Conservation (phyloP, 495 filamentous ascomycete genomes). For the Stereocaulon alpinum region DNA sequence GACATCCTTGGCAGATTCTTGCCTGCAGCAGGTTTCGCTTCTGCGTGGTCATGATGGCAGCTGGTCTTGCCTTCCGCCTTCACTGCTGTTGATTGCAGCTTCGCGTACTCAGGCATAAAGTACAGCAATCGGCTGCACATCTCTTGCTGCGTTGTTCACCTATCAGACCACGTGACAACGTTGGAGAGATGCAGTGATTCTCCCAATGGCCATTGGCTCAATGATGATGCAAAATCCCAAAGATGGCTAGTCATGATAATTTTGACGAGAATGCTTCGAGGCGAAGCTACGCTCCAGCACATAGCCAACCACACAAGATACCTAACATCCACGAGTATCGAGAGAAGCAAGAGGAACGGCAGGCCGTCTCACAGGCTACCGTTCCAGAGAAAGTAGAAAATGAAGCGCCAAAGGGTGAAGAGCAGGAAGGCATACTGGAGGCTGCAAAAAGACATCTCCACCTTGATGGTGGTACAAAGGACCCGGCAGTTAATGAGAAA, state of each 20-base stretch:
- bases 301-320: slow-evolving; percentile 47
- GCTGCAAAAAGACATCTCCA: slow-evolving; percentile 29
- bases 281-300: slow-evolving; percentile 40
- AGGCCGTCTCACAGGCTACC: slow-evolving; percentile 25
- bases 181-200: not conserved
- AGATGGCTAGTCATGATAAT: slow-evolving; percentile 34
- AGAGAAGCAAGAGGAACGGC: slow-evolving; percentile 42
- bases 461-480: slow-evolving; percentile 29
- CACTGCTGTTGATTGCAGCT: too few species aligned
- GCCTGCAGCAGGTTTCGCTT: not conserved
- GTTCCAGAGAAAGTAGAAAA: slow-evolving; percentile 25
- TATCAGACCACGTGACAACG: not conserved
- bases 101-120: too few species aligned
- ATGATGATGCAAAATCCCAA: not conserved
- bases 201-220: not conserved
- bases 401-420: slow-evolving; percentile 28
- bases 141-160: not conserved
- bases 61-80: not conserved
- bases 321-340: slow-evolving; percentile 54
- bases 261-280: slow-evolving; percentile 37
- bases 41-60: not conserved
- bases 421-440: slow-evolving; percentile 27
- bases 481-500: slow-evolving; percentile 12
- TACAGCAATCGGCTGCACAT: not conserved
- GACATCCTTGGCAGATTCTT: not conserved